A percentile compares a stretch with the other conserved stretches of the same genome.
Conservation (phyloP, 805 yeast genomes). For the Jamesozyma piceae region DNA sequence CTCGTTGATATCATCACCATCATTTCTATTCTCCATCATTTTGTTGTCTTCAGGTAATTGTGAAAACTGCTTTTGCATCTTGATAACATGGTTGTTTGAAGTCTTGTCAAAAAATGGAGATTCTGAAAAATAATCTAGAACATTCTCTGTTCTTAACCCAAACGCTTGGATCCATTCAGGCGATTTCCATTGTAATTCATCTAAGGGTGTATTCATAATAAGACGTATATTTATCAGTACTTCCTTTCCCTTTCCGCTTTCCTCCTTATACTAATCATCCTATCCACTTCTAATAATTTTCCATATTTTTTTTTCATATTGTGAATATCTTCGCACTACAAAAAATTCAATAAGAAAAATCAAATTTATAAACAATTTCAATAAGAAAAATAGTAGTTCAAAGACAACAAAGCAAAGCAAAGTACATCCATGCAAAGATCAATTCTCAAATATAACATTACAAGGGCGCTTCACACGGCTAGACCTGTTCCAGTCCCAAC, state of each 20-base stretch:
- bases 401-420: too few species aligned
- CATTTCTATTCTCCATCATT: background rate
- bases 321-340: too few species aligned
- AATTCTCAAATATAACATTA: background rate
- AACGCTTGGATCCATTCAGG: slow-evolving; percentile 94
- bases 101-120: slow-evolving; percentile 93
- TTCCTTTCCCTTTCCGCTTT: background rate
- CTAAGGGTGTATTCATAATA: slow-evolving; percentile 36
- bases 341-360: too few species aligned
- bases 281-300: too few species aligned
- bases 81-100: slow-evolving; percentile 86
- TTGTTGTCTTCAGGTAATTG: background rate
- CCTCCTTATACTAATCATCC: background rate
- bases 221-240: background rate
- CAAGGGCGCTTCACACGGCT: background rate
- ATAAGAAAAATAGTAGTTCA: too few species aligned
- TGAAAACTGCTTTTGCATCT: slow-evolving; percentile 85
- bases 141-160: slow-evolving; percentile 82
- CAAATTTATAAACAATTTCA: too few species aligned
- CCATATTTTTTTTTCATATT: background rate
- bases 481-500: slow-evolving; percentile 41
- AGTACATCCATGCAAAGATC: background rate
- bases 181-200: slow-evolving; percentile 92
- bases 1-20: background rate
- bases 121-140: slow-evolving; percentile 83